These are phyloP conservation scores for Adansonia gregorii DNA, from an alignment of 441 rosid genomes.

Conservation along the genomic window DNA sequence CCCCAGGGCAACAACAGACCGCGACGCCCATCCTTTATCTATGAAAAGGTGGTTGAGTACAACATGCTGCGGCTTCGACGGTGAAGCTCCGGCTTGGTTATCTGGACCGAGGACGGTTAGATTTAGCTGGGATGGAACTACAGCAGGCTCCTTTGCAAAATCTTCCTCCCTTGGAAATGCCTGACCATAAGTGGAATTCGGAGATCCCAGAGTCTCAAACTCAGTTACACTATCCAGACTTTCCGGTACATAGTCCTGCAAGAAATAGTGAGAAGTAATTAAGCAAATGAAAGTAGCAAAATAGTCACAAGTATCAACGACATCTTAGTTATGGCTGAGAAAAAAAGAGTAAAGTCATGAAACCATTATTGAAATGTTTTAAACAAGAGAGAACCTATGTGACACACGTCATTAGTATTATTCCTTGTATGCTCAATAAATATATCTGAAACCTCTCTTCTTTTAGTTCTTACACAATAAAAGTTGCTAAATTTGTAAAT, in stretches of 20 bases:
- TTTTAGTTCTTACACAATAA: background rate
- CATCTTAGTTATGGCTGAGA: background rate
- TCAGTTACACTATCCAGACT: conserved; percentile 73
- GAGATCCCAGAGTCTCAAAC: conserved; percentile 85
- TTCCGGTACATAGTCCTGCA: conserved; percentile 80
- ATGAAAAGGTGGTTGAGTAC: conserved; percentile 83
- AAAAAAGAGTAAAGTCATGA: background rate
- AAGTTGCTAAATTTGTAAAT: background rate
- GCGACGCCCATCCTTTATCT: conserved; percentile 81
- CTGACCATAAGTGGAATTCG: conserved; percentile 73
- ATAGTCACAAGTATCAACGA: background rate
- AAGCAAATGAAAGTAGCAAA: conserved; percentile 10
- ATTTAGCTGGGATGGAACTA: conserved; percentile 74
- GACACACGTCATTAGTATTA: background rate
- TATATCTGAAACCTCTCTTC: background rate
- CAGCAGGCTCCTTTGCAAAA: conserved; percentile 72
- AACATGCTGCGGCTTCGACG: conserved; percentile 80
- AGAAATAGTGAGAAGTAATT: background rate
- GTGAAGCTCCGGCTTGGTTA: conserved; percentile 45
- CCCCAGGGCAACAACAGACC: conserved; percentile 79
- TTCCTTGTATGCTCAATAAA: background rate
- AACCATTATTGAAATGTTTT: background rate
- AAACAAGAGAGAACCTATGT: background rate
- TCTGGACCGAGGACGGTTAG: conserved; percentile 62
- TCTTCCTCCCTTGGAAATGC: conserved; percentile 66